A percentile compares a stretch with the other conserved stretches of the same genome.
phyloP scores from a whole-genome alignment of 768 basidiomycete genomes.

The Dentipellis fragilis region DNA sequence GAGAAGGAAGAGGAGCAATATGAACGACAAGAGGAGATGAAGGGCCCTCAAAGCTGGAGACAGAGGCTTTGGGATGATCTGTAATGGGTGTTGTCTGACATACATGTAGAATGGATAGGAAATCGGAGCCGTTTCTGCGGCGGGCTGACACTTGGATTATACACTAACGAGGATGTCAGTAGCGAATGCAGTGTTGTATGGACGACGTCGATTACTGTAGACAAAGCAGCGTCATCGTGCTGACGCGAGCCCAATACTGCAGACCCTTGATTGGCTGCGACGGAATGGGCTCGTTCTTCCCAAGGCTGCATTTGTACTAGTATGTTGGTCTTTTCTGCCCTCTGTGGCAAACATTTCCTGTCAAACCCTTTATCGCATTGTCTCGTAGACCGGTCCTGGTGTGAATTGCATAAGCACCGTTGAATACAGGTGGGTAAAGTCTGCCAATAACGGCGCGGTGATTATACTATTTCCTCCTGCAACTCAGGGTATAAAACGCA shows the following conservation, averaged over 20 bases:
- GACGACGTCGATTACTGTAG: too few relatives aligned
- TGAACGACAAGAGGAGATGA: slow-evolving; percentile 29
- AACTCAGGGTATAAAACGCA: neutral
- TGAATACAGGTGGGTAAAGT: neutral
- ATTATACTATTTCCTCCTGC: neutral
- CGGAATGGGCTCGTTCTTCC: neutral
- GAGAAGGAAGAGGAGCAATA: slow-evolving; percentile 53
- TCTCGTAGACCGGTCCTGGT: neutral
- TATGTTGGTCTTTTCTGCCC: neutral
- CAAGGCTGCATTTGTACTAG: neutral
- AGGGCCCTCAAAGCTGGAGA: slow-evolving; percentile 17
- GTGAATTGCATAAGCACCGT: neutral
- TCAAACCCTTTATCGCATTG: neutral
- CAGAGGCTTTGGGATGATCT: slow-evolving; percentile 18
- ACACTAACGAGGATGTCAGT: neutral
- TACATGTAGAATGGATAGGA: too few relatives aligned
- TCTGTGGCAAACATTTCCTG: neutral
- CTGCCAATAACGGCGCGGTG: neutral
- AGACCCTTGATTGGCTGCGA: neutral
- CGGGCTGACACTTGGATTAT: too few relatives aligned
- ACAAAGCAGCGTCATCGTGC: neutral
- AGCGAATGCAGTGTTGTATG: too few relatives aligned
- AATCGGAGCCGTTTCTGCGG: too few relatives aligned
- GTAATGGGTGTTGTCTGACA: slow-evolving; percentile 9
- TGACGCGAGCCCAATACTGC: neutral